Evolutionary conservation across 805 yeast species (phyloP), one percentile per base, ranked within the genome.

Genomic region (Metschnikowia baotianmanensis): DNA sequence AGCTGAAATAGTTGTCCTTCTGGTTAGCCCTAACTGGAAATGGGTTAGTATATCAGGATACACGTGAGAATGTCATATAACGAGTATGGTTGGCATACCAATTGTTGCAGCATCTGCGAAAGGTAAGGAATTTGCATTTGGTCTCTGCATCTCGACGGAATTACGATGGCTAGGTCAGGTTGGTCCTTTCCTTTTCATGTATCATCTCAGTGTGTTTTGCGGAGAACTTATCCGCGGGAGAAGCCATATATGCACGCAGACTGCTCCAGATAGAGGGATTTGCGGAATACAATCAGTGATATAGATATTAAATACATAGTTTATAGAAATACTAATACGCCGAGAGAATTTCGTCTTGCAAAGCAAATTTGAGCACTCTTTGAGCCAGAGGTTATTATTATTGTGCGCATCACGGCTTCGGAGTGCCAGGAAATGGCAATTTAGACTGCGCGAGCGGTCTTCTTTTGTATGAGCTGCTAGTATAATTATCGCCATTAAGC

Each of bases 91-190:
- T 5, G 3, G 73, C 83, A 50, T 66, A 78, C 83, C 83, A 53
- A 90, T 86, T 9, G 90, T 83, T 0, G 96, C 90, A 1, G 96
- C 90, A 54, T 84, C 84, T 2, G 96, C 95, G 58, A 78, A 82
- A 1, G 90, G 85, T 34, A 69, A 56, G 7, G 65, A 62, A 34
- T 50, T 48, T 6, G 34, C 34, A 36, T 43, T 50, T 24, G 41
- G 42, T 26, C 42, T 32, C 21, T 42, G 42, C 53, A 49, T 49
- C 15, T 10, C 28, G 15, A 36, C 8, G 6, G 11, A 28, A 13
- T 9, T 36, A 15, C 15, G 15, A 31, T 20, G 26, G 16, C n/a
- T 18, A 26, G 28, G 34, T n/a, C n/a, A n/a, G n/a, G n/a, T n/a
- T n/a, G n/a, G n/a, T n/a, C n/a, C n/a, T n/a, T n/a, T n/a, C n/a